These are phyloP conservation scores for Cryptococcus deneoformans DNA, from an alignment of 1,284 basidiomycete genomes.

Conservation along the genomic window DNA sequence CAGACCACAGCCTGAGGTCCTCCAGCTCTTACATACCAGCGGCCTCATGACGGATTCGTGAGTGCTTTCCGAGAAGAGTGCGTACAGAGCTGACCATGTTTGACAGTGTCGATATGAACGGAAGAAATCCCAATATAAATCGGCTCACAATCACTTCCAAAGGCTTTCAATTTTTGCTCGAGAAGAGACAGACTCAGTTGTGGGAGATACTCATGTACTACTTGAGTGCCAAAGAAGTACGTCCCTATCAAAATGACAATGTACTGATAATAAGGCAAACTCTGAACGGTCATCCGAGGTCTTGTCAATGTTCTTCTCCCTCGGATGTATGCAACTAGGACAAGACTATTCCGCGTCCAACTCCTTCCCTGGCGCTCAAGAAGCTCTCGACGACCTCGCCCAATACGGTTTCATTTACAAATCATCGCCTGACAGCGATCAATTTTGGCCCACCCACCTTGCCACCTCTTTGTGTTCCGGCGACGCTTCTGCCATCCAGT, in stretches of 20 bases:
- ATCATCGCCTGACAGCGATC: conserved; percentile 57
- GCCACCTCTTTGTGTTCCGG: conserved; percentile 79
- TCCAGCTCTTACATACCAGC: conserved; percentile 77
- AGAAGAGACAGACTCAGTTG: conserved; percentile 95
- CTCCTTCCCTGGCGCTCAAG: conserved; percentile 73
- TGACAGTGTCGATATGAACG: neutral
- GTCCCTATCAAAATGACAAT: conserved; percentile 8
- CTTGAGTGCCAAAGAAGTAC: conserved; percentile 40
- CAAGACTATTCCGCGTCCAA: conserved; percentile 88
- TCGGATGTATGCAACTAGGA: conserved; percentile 90
- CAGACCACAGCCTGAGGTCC: conserved; percentile 63
- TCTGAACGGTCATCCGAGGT: conserved; percentile 92
- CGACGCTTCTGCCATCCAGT: conserved; percentile 60
- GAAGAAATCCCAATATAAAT: conserved; percentile 43
- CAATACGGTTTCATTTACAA: conserved; percentile 95
- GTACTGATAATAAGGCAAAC: conserved; percentile 58
- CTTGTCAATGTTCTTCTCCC: conserved; percentile 90
- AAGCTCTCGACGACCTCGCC: conserved; percentile 87
- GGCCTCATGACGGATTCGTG: conserved; percentile 70
- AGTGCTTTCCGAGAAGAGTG: conserved; percentile 24
- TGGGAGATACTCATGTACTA: conserved; percentile 96
- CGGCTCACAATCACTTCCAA: conserved; percentile 80
- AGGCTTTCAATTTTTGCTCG: conserved; percentile 95
- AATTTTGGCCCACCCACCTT: conserved; percentile 93
- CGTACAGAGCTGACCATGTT: conserved; percentile 1